These are phyloP conservation scores for Crithidia fasciculata DNA, from an alignment of 208 protist species.

Conservation along the genomic window DNA sequence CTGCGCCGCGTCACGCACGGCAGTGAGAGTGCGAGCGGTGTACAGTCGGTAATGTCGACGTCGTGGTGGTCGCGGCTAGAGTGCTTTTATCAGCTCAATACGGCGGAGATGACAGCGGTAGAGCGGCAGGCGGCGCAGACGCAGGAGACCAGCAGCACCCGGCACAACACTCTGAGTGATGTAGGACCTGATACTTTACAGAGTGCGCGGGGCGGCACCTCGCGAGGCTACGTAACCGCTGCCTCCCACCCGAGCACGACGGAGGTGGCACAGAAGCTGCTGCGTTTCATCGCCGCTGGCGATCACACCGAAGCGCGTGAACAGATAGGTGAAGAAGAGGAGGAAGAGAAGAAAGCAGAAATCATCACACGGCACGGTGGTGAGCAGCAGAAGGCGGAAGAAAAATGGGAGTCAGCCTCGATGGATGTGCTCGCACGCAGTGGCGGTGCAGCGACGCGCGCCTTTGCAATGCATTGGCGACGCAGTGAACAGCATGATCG, in stretches of 20 bases:
- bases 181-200: too few species aligned
- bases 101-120: not conserved
- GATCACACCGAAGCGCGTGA: too few species aligned
- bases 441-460: not conserved
- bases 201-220: not conserved
- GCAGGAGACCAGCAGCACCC: too few species aligned
- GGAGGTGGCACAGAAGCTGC: not conserved
- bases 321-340: too few species aligned
- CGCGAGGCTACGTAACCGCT: not conserved
- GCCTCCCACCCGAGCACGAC: constrained; percentile 10
- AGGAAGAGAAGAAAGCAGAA: too few species aligned
- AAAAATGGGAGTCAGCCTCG: not conserved
- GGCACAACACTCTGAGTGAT: not conserved
- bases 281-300: constrained; percentile 1
- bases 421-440: not conserved
- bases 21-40: not conserved
- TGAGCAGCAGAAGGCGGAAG: too few species aligned
- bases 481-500: not conserved
- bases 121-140: not conserved
- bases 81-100: not conserved
- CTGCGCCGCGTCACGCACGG: constrained; percentile 1
- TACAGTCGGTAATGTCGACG: too few species aligned
- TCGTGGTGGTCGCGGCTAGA: constrained; percentile 8
- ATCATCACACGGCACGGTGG: too few species aligned
- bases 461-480: not conserved